phyloP scores from a whole-genome alignment of 2,329 filamentous ascomycete genomes.

The Celoporthe dispersa region DNA sequence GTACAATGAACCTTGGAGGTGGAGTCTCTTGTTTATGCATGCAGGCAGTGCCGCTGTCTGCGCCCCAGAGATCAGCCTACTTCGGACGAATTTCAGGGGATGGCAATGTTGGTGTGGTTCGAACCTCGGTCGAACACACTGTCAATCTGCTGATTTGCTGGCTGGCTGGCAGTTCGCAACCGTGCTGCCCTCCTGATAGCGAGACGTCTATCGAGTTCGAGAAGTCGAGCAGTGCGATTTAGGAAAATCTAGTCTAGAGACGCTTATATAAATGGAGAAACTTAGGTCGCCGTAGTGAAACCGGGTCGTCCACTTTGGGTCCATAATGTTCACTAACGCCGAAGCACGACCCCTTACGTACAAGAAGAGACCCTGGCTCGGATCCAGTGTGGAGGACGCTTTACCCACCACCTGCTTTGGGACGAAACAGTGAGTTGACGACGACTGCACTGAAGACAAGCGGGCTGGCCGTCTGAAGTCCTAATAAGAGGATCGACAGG shows the following conservation, averaged over 20 bases:
- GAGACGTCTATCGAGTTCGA: background rate
- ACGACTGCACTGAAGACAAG: background rate
- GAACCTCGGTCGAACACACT: background rate
- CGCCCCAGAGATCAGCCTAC: conserved; percentile 8
- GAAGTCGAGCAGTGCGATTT: background rate
- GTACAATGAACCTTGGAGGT: conserved; percentile 1
- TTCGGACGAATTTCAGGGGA: background rate
- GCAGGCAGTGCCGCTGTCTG: conserved; percentile 10
- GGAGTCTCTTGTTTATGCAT: conserved; percentile 6
- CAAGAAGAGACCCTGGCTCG: background rate
- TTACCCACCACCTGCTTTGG: background rate
- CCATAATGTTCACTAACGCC: background rate
- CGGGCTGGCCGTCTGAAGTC: background rate
- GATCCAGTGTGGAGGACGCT: background rate
- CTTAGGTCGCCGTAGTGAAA: background rate
- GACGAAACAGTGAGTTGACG: background rate
- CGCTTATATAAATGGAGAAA: background rate
- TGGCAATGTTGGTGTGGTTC: background rate
- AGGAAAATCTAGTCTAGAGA: background rate
- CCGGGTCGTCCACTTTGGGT: background rate
- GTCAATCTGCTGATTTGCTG: background rate
- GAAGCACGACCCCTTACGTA: background rate
- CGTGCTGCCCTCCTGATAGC: too few relatives aligned
- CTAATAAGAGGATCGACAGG: background rate
- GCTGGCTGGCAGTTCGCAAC: background rate